phyloP scores from a whole-genome alignment of 2,329 filamentous ascomycete species.

The Myriangium duriaei region DNA sequence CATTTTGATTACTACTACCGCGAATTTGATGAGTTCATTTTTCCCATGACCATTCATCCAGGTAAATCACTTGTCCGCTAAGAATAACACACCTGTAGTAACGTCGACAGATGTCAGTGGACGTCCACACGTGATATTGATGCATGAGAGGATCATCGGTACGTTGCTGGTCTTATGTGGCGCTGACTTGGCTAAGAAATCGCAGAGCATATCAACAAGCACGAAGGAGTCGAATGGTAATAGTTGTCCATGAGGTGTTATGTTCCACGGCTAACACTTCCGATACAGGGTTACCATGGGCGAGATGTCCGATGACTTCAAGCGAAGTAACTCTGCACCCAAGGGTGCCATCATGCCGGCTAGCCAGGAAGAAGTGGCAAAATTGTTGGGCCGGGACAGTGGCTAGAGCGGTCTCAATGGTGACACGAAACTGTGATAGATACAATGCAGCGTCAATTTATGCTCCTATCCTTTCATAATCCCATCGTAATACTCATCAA shows the following conservation, averaged over 20 bases:
- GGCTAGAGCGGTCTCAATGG: no score
- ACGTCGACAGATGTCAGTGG: constrained; percentile 37
- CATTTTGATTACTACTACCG: constrained; percentile 35
- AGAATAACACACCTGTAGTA: no score
- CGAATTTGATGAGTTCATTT: constrained; percentile 35
- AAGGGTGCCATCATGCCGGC: constrained; percentile 51
- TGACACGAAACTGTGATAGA: no score
- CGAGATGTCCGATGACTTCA: constrained; percentile 62
- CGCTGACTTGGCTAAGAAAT: constrained; percentile 15
- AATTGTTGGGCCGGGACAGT: no score
- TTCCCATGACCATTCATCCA: constrained; percentile 36
- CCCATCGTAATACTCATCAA: no score
- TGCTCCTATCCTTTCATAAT: no score
- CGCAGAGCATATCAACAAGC: constrained; percentile 34
- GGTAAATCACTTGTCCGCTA: no score
- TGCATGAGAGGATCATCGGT: constrained; percentile 28
- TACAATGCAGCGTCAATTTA: no score
- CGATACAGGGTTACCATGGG: constrained; percentile 60
- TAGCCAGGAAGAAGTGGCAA: no score
- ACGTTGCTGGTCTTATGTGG: not conserved
- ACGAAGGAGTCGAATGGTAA: constrained; percentile 35
- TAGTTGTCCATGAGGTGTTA: no score
- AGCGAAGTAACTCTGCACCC: constrained; percentile 47
- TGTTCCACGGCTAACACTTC: no score
- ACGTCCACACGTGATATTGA: constrained; percentile 34